These are phyloP conservation scores for Claviceps quebecensis DNA, from an alignment of 2,329 filamentous ascomycete species.

Conservation along the genomic window DNA sequence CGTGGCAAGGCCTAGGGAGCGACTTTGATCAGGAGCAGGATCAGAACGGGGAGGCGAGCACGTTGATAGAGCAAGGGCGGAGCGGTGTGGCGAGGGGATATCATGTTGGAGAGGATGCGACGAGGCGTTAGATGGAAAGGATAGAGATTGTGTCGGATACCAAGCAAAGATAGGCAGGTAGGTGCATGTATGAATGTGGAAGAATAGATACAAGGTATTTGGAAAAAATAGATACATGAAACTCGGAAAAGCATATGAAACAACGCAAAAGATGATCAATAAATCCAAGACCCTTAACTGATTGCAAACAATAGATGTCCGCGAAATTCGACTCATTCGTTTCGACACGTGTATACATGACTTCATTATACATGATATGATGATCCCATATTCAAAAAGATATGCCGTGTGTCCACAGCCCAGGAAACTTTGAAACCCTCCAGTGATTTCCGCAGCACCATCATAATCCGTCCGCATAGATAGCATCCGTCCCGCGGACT, in stretches of 20 bases:
- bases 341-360: too few relatives aligned
- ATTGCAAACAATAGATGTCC: too few relatives aligned
- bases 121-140: slow-evolving; percentile 15
- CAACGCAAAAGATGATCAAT: neutral
- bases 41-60: slow-evolving; percentile 34
- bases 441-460: too few relatives aligned
- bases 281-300: neutral
- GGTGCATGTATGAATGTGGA: neutral
- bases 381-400: too few relatives aligned
- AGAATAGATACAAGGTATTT: too few relatives aligned
- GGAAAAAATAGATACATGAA: neutral
- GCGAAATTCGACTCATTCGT: too few relatives aligned
- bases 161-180: neutral
- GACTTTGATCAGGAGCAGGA: slow-evolving; percentile 48
- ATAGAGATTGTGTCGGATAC: neutral
- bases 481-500: too few relatives aligned
- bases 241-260: neutral
- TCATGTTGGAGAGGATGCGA: slow-evolving; percentile 48
- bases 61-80: slow-evolving; percentile 69
- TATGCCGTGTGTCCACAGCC: too few relatives aligned
- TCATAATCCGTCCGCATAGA: too few relatives aligned
- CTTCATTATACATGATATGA: too few relatives aligned
- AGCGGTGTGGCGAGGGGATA: slow-evolving; percentile 85
- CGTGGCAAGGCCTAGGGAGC: slow-evolving; percentile 83
- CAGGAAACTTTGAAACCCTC: too few relatives aligned